Conservation (phyloP, 345 rosid species). For the Punica granatum region DNA sequence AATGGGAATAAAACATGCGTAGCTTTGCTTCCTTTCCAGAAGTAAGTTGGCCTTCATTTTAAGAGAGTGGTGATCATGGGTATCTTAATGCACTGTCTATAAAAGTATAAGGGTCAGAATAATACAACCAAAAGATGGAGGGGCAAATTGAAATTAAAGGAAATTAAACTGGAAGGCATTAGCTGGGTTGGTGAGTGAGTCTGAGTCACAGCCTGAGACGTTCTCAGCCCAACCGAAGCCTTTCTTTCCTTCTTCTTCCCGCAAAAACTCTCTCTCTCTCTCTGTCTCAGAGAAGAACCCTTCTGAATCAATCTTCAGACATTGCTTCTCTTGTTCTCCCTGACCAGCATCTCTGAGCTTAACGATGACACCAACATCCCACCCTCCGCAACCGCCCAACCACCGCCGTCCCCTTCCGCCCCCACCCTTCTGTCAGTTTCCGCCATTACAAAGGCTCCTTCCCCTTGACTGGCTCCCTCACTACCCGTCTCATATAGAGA, state of each 20-base stretch:
- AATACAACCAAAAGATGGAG: neutral
- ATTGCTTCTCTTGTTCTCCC: slow-evolving; percentile 22
- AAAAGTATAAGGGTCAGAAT: neutral
- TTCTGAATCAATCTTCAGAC: slow-evolving; percentile 6
- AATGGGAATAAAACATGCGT: too few relatives aligned
- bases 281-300: slow-evolving; percentile 4
- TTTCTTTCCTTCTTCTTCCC: slow-evolving; percentile 11
- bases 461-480: neutral
- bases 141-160: neutral
- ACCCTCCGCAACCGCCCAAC: slow-evolving; percentile 21
- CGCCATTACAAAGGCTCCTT: slow-evolving; percentile 3
- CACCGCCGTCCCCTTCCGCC: slow-evolving; percentile 11
- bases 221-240: slow-evolving; percentile 3
- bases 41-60: too few relatives aligned
- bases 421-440: neutral
- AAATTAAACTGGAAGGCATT: neutral
- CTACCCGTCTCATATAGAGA: neutral
- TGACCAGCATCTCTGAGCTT: neutral
- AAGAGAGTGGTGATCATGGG: too few relatives aligned
- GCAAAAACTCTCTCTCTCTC: slow-evolving; percentile 4
- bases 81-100: too few relatives aligned
- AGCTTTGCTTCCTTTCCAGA: too few relatives aligned
- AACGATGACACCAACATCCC: slow-evolving; percentile 11
- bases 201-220: neutral
- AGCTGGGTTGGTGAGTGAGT: neutral